Evolutionary conservation across 169 alveolate genomes (phyloP).

Genomic region (Neospora caninum): DNA sequence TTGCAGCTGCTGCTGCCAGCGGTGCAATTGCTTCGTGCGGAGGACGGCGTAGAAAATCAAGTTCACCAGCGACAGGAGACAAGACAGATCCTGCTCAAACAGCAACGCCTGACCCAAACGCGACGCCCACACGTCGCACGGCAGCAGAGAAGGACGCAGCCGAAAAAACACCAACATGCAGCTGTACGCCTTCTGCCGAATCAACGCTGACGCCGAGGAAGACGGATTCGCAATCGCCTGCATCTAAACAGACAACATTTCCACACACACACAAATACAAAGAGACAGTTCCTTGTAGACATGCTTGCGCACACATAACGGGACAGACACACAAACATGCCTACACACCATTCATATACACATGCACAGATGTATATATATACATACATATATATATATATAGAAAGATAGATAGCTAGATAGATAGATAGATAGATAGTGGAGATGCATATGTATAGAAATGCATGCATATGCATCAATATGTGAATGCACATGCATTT

Average conservation of each 20-base stretch:
- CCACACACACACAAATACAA: background rate
- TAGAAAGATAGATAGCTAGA: too few species aligned
- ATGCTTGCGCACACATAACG: background rate
- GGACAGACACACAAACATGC: background rate
- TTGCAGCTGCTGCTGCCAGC: slow-evolving; percentile 13
- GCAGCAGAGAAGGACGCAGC: background rate
- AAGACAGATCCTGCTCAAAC: background rate
- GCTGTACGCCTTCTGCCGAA: slow-evolving; percentile 17
- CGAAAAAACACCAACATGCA: background rate
- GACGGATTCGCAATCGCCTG: slow-evolving; percentile 9
- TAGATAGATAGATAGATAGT: background rate
- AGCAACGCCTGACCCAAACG: slow-evolving; percentile 16
- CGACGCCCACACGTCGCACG: slow-evolving; percentile 21
- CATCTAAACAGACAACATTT: background rate
- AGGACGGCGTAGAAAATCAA: background rate
- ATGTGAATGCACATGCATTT: too few species aligned
- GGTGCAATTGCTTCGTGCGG: background rate
- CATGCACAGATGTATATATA: too few species aligned
- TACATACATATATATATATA: background rate
- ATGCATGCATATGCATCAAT: background rate
- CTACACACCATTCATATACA: background rate
- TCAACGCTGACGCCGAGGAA: background rate
- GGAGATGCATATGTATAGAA: background rate
- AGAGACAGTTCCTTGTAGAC: too few species aligned
- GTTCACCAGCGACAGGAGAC: background rate